Evolutionary conservation across 176 grass and related monocot genomes (phyloP), one percentile per base, ranked within the genome.

Genomic region (Triticum timopheevii): DNA sequence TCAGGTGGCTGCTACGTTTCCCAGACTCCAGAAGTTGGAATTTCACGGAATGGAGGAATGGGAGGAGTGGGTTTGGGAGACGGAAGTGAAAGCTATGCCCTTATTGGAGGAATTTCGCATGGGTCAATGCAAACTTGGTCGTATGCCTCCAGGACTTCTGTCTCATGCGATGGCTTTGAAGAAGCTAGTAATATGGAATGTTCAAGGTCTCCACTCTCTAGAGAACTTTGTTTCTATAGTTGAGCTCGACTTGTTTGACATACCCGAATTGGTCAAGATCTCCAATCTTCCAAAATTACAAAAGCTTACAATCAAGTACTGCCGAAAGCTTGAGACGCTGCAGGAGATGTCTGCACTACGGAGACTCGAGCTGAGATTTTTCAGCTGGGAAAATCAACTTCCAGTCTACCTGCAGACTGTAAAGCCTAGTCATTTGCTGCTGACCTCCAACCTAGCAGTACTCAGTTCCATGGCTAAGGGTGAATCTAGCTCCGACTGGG

Each of bases 1-100:
- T 49, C 45, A 49, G 12, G 13, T 49, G 47, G 4, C 13, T 50
- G 13, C 13, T 50, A 50, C 47, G 0, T 39, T 73, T 15, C 70
- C 69, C 1, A 73, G 2, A 73, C 22, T 73, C 36, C 38, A 4
- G 2, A 1, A 25, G 38, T 13, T 44, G 0, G 0, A 2, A 0
- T 13, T n/a, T 8, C 1, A 44, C 0, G 1, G 2, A 73, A 73
- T 73, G 69, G 69, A 45, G 70, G 1, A 45, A 47, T 73, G 70
- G 70, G 66, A 39, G 0, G 67, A 70, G 39, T 47, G 40, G 71
- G 3, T 27, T 23, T 74, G 71, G 71, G 70, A 73, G 69, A 12
- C 6, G 0, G 11, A 73, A 73, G 69, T 73, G 20, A 2, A 44
- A 24, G 22, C 69, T 24, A 73, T 73, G 38, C 69, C 38, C 9